Evolutionary conservation across 176 grass and related monocot species (phyloP).

Genomic region (Oryza glumipatula): DNA sequence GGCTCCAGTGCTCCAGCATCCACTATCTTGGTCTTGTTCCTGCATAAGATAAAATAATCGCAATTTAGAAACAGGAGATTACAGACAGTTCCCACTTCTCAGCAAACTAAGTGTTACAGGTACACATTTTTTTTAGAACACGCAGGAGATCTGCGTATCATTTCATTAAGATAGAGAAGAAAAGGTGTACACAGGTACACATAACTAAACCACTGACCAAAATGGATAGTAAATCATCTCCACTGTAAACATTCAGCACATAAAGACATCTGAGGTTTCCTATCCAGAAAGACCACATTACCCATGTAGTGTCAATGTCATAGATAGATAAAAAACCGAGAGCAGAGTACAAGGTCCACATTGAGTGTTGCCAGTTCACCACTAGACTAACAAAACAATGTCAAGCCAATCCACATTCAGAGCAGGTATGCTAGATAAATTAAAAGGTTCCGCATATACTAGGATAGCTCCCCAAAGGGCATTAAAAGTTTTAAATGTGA

Average conservation of each 20-base stretch:
- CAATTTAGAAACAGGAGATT: conserved; percentile 32
- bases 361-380: neutral
- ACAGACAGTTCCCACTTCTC: neutral
- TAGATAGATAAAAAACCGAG: neutral
- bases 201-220: neutral
- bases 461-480: neutral
- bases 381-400: neutral
- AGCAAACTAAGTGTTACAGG: neutral
- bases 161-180: too few species aligned
- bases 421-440: conserved; percentile 29
- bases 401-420: conserved; percentile 17
- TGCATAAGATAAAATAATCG: conserved; percentile 45
- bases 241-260: neutral
- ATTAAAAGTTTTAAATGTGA: neutral
- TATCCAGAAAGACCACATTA: neutral
- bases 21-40: conserved; percentile 90
- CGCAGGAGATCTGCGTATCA: too few species aligned
- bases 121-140: neutral
- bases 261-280: neutral
- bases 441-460: conserved; percentile 27
- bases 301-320: neutral
- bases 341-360: conserved; percentile 17
- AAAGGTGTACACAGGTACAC: neutral
- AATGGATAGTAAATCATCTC: neutral
- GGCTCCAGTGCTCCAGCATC: conserved; percentile 72